A percentile compares a stretch with the other conserved stretches of the same genome.
phyloP scores from a whole-genome alignment of 345 rosid species.

The Syzygium oleosum region DNA sequence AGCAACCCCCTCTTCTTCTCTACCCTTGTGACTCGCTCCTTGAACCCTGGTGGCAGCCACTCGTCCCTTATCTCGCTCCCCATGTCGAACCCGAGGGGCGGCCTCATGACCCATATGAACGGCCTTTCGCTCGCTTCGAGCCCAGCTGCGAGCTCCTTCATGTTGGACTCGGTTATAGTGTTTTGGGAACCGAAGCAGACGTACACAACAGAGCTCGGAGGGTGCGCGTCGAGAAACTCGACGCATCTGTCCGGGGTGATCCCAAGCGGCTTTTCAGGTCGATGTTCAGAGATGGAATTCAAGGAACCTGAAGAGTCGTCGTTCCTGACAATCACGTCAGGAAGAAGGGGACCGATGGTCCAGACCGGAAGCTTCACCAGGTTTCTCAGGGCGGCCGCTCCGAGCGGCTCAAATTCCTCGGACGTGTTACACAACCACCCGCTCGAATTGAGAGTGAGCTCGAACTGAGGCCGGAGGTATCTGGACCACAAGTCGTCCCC shows the following conservation, averaged over 20 bases:
- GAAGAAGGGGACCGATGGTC: slow-evolving; percentile 37
- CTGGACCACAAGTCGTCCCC: slow-evolving; percentile 37
- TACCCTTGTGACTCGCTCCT: slow-evolving; percentile 5
- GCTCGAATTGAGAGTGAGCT: slow-evolving; percentile 11
- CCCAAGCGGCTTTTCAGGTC: slow-evolving; percentile 17
- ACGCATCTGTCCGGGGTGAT: slow-evolving; percentile 19
- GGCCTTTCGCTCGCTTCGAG: slow-evolving; percentile 28
- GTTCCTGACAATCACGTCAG: background rate
- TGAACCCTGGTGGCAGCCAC: slow-evolving; percentile 43
- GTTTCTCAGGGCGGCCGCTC: slow-evolving; percentile 19
- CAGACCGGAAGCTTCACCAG: slow-evolving; percentile 26
- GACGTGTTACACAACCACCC: slow-evolving; percentile 34
- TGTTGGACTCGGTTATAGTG: slow-evolving; percentile 25
- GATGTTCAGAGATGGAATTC: background rate
- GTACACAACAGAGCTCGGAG: slow-evolving; percentile 26
- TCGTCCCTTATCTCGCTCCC: slow-evolving; percentile 25
- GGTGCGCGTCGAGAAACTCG: slow-evolving; percentile 26
- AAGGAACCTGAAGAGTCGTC: background rate
- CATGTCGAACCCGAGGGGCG: slow-evolving; percentile 33
- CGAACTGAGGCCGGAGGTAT: slow-evolving; percentile 24
- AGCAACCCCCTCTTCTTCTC: slow-evolving; percentile 19
- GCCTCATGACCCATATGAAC: slow-evolving; percentile 46
- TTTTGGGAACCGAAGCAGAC: slow-evolving; percentile 49
- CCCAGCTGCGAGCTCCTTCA: slow-evolving; percentile 38
- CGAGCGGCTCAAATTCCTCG: slow-evolving; percentile 28